Conservation (phyloP, 2,329 filamentous ascomycete species). For the Aspergillus candidus region DNA sequence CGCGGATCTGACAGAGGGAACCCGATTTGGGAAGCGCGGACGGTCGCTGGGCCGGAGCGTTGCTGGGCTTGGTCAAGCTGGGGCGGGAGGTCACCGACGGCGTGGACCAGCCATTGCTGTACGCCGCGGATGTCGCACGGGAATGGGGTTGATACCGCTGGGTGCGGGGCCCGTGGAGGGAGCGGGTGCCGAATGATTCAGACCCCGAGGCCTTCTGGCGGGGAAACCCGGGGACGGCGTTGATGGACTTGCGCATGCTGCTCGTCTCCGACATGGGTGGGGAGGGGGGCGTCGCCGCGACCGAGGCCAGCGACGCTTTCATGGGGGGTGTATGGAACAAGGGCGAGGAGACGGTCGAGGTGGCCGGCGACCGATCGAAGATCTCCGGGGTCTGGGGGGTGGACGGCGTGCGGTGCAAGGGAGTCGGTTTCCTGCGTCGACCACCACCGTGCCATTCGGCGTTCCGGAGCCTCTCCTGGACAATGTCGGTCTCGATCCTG, state of each 20-base stretch:
- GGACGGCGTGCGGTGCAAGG: constrained; percentile 44
- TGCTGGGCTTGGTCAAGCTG: constrained; percentile 22
- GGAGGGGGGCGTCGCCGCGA: constrained; percentile 78
- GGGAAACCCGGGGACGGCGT: constrained; percentile 46
- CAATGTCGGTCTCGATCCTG: constrained; percentile 89
- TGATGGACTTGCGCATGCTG: constrained; percentile 49
- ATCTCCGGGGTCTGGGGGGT: constrained; percentile 59
- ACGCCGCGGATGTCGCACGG: constrained; percentile 55
- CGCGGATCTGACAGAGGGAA: constrained; percentile 87
- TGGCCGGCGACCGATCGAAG: constrained; percentile 70
- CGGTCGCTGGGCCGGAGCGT: constrained; percentile 41
- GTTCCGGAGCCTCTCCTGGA: constrained; percentile 86
- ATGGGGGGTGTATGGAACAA: constrained; percentile 79
- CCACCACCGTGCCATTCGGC: constrained; percentile 48
- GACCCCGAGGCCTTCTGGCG: constrained; percentile 41
- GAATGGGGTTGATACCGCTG: constrained; percentile 43
- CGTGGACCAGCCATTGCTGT: constrained; percentile 41
- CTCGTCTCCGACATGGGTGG: constrained; percentile 83
- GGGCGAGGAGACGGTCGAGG: constrained; percentile 80
- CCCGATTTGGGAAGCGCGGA: constrained; percentile 52
- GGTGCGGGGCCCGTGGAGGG: constrained; percentile 40
- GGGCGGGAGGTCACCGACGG: constrained; percentile 39
- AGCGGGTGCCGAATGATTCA: constrained; percentile 50
- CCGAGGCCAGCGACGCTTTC: constrained; percentile 59
- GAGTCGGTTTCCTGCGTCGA: constrained; percentile 47